Evolutionary conservation across 2,329 filamentous ascomycete species (phyloP), one percentile per base, ranked within the genome.

Genomic region (Kalaharituber pfeilii): DNA sequence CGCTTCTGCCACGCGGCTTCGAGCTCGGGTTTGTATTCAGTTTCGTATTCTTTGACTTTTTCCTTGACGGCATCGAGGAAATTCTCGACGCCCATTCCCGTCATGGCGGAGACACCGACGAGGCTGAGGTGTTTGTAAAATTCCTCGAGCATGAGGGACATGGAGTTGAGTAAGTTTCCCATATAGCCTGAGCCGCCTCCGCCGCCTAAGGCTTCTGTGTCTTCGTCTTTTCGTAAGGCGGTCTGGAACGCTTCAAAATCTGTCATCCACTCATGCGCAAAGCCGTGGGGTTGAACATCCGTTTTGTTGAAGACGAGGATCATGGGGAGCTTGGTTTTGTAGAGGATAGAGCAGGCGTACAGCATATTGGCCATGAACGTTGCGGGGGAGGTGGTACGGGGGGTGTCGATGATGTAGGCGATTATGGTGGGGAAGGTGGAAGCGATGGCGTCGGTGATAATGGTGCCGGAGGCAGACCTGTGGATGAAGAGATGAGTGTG

Each of bases 301-400:
- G 88, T 95, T 73, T 98, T 98, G 74, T 98, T 98, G 75, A 98
- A 96, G 9, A 98, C 91, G 6, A 98, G 72, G 53, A 98, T 93
- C 91, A 98, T 98, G 24, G 91, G 91, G 0, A 98, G 75, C 67
- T 94, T 94, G 1, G 89, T 96, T 73, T 96, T 96, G 77, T 98
- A 98, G 15, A 98, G 77, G 60, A 98, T 98, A 57, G 85, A 94
- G 74, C 91, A 96, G 22, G 91, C 91, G 69, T 98, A 98, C 44
- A 98, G 80, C 91, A 98, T 98, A 71, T 98, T 98, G 67, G 85
- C 93, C 91, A 98, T 98, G 70, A 98, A 98, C 0, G 91, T 98
- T 59, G 84, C 88, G 0, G 91, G 96, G 36, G 86, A 94, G 30
- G 84, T 80, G 13, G 88, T 94, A 53, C 91, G 81, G 2, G 93